phyloP scores from a whole-genome alignment of 176 grass and related monocot genomes.

The Hsuehochloa calcarea region DNA sequence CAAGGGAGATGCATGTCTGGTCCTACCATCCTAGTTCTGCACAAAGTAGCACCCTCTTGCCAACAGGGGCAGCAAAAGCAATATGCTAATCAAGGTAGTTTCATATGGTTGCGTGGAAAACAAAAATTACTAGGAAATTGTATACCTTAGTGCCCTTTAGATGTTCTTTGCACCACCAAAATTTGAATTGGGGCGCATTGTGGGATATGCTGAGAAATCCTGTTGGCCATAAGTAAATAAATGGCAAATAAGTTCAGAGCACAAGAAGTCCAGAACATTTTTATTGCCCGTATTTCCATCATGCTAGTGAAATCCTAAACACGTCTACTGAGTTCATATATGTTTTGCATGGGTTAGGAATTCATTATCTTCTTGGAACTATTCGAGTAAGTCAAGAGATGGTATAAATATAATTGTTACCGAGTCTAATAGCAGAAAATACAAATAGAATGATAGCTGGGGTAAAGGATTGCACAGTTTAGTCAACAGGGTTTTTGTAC shows the following conservation, averaged over 20 bases:
- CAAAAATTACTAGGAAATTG: background rate
- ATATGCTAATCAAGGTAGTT: background rate
- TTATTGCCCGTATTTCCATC: background rate
- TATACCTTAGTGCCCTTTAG: conserved; percentile 42
- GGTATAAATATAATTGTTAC: background rate
- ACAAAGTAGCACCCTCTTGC: background rate
- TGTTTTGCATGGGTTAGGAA: background rate
- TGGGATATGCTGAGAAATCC: conserved; percentile 60
- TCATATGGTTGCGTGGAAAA: background rate
- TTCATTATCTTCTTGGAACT: background rate
- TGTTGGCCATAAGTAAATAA: conserved; percentile 40
- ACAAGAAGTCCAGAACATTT: background rate
- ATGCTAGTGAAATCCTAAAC: conserved; percentile 2
- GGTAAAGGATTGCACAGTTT: conserved; percentile 8
- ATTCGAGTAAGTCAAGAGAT: background rate
- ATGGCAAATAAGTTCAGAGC: conserved; percentile 24
- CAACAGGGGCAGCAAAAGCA: conserved; percentile 8
- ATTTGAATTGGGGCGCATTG: conserved; percentile 52
- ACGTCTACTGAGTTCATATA: background rate
- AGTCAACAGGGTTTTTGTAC: background rate
- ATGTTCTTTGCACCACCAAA: conserved; percentile 67
- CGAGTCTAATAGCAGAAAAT: background rate
- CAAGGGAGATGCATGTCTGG: conserved; percentile 11
- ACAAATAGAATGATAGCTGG: background rate
- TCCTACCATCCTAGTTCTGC: background rate